These are phyloP conservation scores for Gossypium trilobum DNA, from an alignment of 441 rosid species.

Conservation along the genomic window DNA sequence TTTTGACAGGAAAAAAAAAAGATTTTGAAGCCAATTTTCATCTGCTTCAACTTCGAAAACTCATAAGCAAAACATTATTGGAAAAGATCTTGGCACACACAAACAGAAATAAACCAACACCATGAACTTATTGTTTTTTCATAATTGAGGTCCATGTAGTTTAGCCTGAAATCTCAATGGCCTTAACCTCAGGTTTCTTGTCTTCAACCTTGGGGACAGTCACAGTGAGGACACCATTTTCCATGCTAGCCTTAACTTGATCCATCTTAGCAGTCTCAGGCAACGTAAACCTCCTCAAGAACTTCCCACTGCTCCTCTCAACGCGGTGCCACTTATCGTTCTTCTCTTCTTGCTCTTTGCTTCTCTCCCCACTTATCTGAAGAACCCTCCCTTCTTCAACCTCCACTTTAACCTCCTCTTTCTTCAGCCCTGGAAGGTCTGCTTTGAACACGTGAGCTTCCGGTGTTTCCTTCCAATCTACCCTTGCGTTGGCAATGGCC, in stretches of 20 bases:
- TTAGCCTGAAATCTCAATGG: slow-evolving; percentile 22
- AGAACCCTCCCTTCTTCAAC: slow-evolving; percentile 27
- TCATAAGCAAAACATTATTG: not conserved
- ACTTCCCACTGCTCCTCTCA: slow-evolving; percentile 28
- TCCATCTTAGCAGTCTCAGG: slow-evolving; percentile 20
- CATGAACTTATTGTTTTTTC: not conserved
- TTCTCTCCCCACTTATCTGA: slow-evolving; percentile 34
- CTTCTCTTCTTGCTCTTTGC: slow-evolving; percentile 30
- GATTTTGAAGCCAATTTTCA: too few species aligned
- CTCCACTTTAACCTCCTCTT: slow-evolving; percentile 22
- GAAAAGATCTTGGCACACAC: not conserved
- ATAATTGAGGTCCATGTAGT: not conserved
- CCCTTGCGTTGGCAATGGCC: slow-evolving; percentile 13
- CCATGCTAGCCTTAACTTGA: slow-evolving; percentile 25
- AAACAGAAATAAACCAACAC: not conserved
- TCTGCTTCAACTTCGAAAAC: not conserved
- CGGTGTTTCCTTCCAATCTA: slow-evolving; percentile 13
- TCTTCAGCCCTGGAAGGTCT: not conserved
- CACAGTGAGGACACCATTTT: not conserved
- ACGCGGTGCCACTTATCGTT: slow-evolving; percentile 31
- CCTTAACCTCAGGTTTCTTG: slow-evolving; percentile 17
- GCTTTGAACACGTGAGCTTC: not conserved
- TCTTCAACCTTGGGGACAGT: too few species aligned
- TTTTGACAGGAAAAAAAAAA: too few species aligned
- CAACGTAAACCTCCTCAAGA: slow-evolving; percentile 22